phyloP scores from a whole-genome alignment of 768 basidiomycete species.

The Pleurotus citrinopileatus region DNA sequence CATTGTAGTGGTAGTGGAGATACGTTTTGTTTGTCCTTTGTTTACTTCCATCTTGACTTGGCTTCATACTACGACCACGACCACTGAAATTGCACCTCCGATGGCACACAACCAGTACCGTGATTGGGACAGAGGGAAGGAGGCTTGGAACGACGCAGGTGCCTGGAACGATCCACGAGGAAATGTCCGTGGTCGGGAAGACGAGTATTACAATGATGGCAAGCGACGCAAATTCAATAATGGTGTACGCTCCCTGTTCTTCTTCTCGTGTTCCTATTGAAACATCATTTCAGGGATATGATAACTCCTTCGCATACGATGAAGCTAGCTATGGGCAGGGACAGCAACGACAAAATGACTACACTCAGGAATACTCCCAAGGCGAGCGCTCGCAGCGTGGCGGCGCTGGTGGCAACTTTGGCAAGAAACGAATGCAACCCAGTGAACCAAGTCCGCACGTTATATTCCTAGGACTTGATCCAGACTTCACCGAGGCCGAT shows the following conservation, averaged over 20 bases:
- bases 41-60: slow-evolving; percentile 31
- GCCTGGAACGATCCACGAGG: slow-evolving; percentile 26
- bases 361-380: slow-evolving; percentile 45
- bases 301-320: slow-evolving; percentile 45
- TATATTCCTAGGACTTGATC: slow-evolving; percentile 92
- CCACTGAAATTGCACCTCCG: slow-evolving; percentile 16
- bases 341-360: slow-evolving; percentile 31
- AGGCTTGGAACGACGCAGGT: slow-evolving; percentile 35
- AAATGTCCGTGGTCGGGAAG: slow-evolving; percentile 58
- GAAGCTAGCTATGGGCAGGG: slow-evolving; percentile 22
- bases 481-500: slow-evolving; percentile 90
- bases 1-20: slow-evolving; percentile 30
- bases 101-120: slow-evolving; percentile 68
- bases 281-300: slow-evolving; percentile 46
- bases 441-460: slow-evolving; percentile 91
- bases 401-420: slow-evolving; percentile 33
- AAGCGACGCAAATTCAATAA: slow-evolving; percentile 81
- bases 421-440: slow-evolving; percentile 76
- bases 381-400: slow-evolving; percentile 50
- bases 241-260: slow-evolving; percentile 47
- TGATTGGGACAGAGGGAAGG: slow-evolving; percentile 86
- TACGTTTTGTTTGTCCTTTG: slow-evolving; percentile 34
- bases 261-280: slow-evolving; percentile 6
- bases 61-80: slow-evolving; percentile 21
- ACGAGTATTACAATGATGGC: slow-evolving; percentile 64